These are phyloP conservation scores for Olyra latifolia DNA, from an alignment of 176 grass and related monocot species.

Conservation along the genomic window DNA sequence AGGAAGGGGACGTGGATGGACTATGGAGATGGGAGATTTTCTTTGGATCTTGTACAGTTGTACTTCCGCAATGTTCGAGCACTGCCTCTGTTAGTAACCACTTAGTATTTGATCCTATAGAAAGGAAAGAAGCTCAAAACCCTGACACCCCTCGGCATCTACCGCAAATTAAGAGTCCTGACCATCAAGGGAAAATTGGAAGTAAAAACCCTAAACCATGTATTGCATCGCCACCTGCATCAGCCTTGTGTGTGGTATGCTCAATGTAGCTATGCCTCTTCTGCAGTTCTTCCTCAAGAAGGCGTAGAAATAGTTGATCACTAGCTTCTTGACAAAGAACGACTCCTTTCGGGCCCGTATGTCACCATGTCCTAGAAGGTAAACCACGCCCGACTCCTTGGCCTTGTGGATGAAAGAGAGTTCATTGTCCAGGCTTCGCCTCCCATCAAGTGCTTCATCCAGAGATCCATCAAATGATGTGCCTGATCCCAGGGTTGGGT, in stretches of 20 bases:
- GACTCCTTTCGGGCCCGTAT: slow-evolving; percentile 93
- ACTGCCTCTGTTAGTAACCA: slow-evolving; percentile 5
- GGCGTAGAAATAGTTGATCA: slow-evolving; percentile 94
- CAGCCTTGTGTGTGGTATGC: slow-evolving; percentile 72
- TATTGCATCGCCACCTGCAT: slow-evolving; percentile 98
- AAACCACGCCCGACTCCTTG: slow-evolving; percentile 80
- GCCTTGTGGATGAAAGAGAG: slow-evolving; percentile 86
- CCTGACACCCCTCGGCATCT: slow-evolving; percentile 8
- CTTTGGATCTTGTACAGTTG: neutral
- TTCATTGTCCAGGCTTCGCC: slow-evolving; percentile 66
- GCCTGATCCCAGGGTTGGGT: slow-evolving; percentile 51
- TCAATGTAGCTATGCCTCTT: slow-evolving; percentile 72
- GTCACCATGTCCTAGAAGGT: slow-evolving; percentile 84
- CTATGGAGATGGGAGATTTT: neutral
- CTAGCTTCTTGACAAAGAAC: slow-evolving; percentile 90
- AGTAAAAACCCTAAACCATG: slow-evolving; percentile 64
- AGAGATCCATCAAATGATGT: slow-evolving; percentile 50
- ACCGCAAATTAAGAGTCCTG: slow-evolving; percentile 22
- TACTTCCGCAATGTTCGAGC: neutral
- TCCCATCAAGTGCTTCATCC: slow-evolving; percentile 40
- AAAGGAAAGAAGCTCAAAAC: slow-evolving; percentile 13
- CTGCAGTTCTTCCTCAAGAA: slow-evolving; percentile 95
- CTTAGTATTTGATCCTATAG: slow-evolving; percentile 20
- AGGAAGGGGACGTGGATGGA: neutral
- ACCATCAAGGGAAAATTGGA: slow-evolving; percentile 9